Conservation (phyloP, 208 protist genomes). For the Wallacemonas collosoma region DNA sequence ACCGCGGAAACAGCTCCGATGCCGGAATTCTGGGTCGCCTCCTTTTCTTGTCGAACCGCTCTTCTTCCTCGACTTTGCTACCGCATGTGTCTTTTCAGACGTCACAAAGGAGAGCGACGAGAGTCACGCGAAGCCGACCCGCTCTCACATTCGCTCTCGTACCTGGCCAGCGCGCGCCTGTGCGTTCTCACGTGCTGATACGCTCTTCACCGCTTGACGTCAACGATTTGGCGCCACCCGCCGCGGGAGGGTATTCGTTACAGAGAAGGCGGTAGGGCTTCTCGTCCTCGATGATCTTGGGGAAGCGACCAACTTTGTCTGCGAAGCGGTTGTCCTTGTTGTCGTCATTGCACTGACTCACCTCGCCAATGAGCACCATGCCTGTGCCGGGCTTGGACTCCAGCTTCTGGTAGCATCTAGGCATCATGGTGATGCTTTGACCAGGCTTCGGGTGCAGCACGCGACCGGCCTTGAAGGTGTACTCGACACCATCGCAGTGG, state of each 20-base stretch:
- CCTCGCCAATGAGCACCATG: conserved; percentile 19
- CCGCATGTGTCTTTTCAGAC: too few species aligned
- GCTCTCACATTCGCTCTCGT: too few species aligned
- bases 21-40: too few species aligned
- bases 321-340: conserved; percentile 26
- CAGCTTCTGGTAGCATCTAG: conserved; percentile 21
- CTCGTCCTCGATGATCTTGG: conserved; percentile 22
- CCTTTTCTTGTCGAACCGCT: too few species aligned
- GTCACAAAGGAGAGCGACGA: too few species aligned
- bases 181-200: too few species aligned
- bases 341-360: conserved; percentile 27
- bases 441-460: conserved; percentile 22
- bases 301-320: conserved; percentile 21
- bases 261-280: conserved; percentile 21
- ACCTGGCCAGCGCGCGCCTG: too few species aligned
- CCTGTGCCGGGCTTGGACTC: conserved; percentile 16
- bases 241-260: conserved; percentile 19
- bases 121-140: too few species aligned
- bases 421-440: conserved; percentile 27
- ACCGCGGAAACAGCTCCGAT: too few species aligned
- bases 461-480: conserved; percentile 13
- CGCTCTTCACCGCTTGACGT: neutral
- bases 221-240: conserved; percentile 6
- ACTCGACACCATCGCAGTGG: conserved; percentile 21
- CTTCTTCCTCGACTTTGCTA: too few species aligned